phyloP scores from a whole-genome alignment of 331 rosid species.

The Cucumis variabilis region DNA sequence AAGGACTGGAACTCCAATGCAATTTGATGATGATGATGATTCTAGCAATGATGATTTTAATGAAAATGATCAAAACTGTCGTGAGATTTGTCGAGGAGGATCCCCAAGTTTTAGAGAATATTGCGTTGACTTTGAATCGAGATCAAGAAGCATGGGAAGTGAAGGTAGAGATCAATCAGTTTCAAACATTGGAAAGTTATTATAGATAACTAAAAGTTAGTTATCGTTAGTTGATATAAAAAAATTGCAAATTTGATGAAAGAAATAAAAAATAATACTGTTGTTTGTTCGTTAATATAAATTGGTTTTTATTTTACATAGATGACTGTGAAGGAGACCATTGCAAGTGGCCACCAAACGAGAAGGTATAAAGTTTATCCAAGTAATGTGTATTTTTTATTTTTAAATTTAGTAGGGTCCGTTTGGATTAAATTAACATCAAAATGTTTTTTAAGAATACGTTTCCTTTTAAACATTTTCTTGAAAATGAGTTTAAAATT shows the following conservation, averaged over 20 bases:
- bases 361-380: background rate
- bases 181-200: background rate
- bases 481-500: no score
- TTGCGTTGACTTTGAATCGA: background rate
- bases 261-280: no score
- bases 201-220: background rate
- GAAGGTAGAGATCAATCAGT: background rate
- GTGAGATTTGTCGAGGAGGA: conserved; percentile 8
- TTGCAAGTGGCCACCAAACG: background rate
- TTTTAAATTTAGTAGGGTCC: no score
- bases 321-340: background rate
- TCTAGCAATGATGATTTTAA: background rate
- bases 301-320: no score
- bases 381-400: no score
- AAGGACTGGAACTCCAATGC: background rate
- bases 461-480: no score
- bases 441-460: no score
- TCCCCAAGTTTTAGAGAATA: background rate
- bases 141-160: background rate
- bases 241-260: no score
- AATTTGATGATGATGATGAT: background rate
- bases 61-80: background rate
- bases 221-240: no score
- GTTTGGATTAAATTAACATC: no score
- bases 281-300: no score